Base-by-base conservation (phyloP, 495 filamentous ascomycete genomes). In the Neurospora sp. region DNA sequence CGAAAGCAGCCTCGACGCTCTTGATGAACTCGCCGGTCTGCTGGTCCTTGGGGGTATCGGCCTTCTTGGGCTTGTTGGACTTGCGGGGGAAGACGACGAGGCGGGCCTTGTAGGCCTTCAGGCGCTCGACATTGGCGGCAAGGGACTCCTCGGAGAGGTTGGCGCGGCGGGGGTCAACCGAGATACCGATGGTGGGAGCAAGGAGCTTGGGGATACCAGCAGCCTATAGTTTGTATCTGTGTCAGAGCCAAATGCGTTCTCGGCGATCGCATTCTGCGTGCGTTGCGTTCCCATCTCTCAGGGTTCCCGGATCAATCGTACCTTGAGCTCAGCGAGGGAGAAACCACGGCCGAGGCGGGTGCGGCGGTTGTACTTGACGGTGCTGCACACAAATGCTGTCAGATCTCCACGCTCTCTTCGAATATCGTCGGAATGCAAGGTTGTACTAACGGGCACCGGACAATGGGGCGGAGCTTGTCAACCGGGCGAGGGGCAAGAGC, bases 61-160 rank as follows among this genome's bases (percentile, higher is more conserved):
- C 89, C 79, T 90, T 91, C 91, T 95, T 97, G 85, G 90, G 87
- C 86, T 96, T 91, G 85, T 94, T 93, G 81, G 89, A 87, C 86
- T 93, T 95, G 88, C 94, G 94, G 80, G 96, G 96, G 91, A 98
- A 98, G 84, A 99, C 87, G 86, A 99, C 97, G 81, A 99, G 85
- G 81, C 94, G 93, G 77, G 89, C 89, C 86, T 91, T 92, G 94
- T 97, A 99, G 82, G 91, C 93, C 88, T 96, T 92, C 77, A 99
- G 92, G 80, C 96, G 96, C 83, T 91, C 91, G 77, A 98, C 96
- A 86, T 99, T 99, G 87, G 87, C 88, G 82, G 92, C 86, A 78
- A 98, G 93, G 74, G 91, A 91, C 89, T 98, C 96, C 84, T 93
- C 92, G 81, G 91, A 95, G 84, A 96, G 92, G 90, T 98, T 99